phyloP scores from a whole-genome alignment of 768 basidiomycete species.

The Chalciporus sphaerocephalus region DNA sequence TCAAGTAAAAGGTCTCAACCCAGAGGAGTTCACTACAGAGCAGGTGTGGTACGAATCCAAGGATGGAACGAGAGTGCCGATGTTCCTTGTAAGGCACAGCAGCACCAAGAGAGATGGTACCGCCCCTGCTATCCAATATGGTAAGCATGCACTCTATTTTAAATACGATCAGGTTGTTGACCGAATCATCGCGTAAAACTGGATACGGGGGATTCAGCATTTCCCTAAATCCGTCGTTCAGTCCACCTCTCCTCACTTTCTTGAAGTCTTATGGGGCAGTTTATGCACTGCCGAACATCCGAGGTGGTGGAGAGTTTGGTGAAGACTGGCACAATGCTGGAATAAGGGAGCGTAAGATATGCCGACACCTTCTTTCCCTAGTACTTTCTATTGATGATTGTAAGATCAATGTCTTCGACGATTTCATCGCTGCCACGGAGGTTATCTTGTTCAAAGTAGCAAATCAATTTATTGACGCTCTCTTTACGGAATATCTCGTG shows the following conservation, averaged over 20 bases:
- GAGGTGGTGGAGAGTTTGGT: conserved; percentile 76
- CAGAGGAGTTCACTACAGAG: conserved; percentile 63
- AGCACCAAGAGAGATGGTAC: conserved; percentile 66
- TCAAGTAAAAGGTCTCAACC: conserved; percentile 53
- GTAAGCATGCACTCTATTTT: conserved; percentile 30
- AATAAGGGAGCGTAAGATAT: conserved; percentile 64
- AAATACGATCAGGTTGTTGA: not conserved
- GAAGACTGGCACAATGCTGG: conserved; percentile 82
- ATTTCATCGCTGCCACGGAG: conserved; percentile 79
- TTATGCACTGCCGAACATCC: conserved; percentile 55
- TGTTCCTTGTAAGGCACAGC: conserved; percentile 81
- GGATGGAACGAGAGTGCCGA: conserved; percentile 77
- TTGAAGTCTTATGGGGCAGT: conserved; percentile 66
- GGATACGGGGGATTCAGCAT: conserved; percentile 82
- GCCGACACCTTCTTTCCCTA: conserved; percentile 1
- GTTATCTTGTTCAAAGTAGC: conserved; percentile 16
- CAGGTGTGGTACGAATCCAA: conserved; percentile 81
- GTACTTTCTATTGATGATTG: conserved; percentile 2
- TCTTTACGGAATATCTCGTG: conserved; percentile 61
- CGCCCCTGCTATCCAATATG: conserved; percentile 74
- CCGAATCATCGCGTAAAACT: conserved; percentile 20
- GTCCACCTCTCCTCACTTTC: conserved; percentile 65
- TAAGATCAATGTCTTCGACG: conserved; percentile 72
- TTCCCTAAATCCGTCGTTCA: conserved; percentile 70
- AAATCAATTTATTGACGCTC: not conserved